Evolutionary conservation across 2,329 filamentous ascomycete genomes (phyloP).

Genomic region (Sporothrix protearum): DNA sequence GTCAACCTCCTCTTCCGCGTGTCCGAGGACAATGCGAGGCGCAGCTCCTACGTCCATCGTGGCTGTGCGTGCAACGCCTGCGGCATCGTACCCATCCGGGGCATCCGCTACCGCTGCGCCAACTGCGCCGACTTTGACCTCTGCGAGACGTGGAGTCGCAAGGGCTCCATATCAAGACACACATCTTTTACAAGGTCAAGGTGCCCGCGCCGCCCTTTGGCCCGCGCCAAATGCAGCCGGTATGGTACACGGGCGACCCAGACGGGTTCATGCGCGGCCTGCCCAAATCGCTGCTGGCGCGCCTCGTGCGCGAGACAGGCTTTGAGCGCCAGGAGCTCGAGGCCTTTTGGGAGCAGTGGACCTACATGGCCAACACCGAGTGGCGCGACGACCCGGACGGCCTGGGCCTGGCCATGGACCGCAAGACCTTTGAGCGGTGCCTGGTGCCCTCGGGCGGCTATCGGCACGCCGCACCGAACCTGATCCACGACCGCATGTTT

Average conservation of each 20-base stretch:
- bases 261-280: conserved; percentile 65
- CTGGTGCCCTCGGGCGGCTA: conserved; percentile 82
- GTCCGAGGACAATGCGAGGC: conserved; percentile 83
- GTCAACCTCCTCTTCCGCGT: conserved; percentile 86
- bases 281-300: conserved; percentile 63
- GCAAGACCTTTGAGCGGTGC: conserved; percentile 87
- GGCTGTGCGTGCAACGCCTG: conserved; percentile 92
- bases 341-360: conserved; percentile 95
- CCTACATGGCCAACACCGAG: conserved; percentile 82
- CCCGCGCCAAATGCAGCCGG: conserved; percentile 72
- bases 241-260: conserved; percentile 87
- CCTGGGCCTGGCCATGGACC: conserved; percentile 79
- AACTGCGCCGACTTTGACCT: conserved; percentile 95
- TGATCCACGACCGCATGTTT: conserved; percentile 95
- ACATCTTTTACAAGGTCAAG: conserved; percentile 94
- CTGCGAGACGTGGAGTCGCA: conserved; percentile 88
- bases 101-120: conserved; percentile 87
- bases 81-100: conserved; percentile 81
- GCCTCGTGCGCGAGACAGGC: conserved; percentile 66
- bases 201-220: conserved; percentile 84
- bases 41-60: conserved; percentile 86
- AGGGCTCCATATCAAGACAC: conserved; percentile 76
- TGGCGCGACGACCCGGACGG: conserved; percentile 78
- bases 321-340: conserved; percentile 87
- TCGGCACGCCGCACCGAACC: conserved; percentile 73